Evolutionary conservation across 1,284 basidiomycete genomes (phyloP).

Genomic region (Leucoagaricus sp.): DNA sequence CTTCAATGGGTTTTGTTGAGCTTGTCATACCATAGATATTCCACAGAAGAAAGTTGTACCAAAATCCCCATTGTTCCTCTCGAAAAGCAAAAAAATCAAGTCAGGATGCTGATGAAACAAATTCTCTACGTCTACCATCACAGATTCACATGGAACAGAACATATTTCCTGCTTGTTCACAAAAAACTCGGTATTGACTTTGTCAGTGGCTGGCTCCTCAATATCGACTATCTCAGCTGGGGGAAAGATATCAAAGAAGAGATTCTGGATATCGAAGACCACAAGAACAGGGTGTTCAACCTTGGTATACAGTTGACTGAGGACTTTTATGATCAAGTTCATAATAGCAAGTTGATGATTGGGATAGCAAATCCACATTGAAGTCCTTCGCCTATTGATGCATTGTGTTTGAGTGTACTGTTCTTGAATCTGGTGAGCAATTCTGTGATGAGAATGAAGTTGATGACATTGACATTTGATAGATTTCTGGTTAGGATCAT

Average conservation of each 20-base stretch:
- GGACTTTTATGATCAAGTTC: constrained; percentile 21
- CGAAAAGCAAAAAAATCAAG: constrained; percentile 19
- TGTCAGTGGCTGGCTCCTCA: constrained; percentile 23
- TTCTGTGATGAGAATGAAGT: neutral
- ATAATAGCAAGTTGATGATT: constrained; percentile 24
- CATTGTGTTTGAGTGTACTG: constrained; percentile 26
- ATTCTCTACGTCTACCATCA: constrained; percentile 24
- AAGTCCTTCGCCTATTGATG: constrained; percentile 27
- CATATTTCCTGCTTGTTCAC: constrained; percentile 23
- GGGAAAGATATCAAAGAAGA: constrained; percentile 14
- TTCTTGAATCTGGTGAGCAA: constrained; percentile 24
- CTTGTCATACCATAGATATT: constrained; percentile 18
- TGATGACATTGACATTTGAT: neutral
- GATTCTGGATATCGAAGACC: constrained; percentile 24
- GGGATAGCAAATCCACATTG: constrained; percentile 24
- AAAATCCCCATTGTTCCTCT: constrained; percentile 20
- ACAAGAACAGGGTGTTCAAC: constrained; percentile 22
- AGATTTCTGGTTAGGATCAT: constrained; percentile 24
- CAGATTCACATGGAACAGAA: constrained; percentile 25
- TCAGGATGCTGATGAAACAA: constrained; percentile 29
- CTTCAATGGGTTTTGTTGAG: neutral
- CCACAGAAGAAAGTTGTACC: constrained; percentile 23
- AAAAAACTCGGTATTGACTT: constrained; percentile 20
- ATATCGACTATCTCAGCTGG: constrained; percentile 21
- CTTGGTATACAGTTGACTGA: constrained; percentile 16